Evolutionary conservation across 2,329 filamentous ascomycete genomes (phyloP), one percentile per base, ranked within the genome.

Genomic region (Emericellopsis atlantica): DNA sequence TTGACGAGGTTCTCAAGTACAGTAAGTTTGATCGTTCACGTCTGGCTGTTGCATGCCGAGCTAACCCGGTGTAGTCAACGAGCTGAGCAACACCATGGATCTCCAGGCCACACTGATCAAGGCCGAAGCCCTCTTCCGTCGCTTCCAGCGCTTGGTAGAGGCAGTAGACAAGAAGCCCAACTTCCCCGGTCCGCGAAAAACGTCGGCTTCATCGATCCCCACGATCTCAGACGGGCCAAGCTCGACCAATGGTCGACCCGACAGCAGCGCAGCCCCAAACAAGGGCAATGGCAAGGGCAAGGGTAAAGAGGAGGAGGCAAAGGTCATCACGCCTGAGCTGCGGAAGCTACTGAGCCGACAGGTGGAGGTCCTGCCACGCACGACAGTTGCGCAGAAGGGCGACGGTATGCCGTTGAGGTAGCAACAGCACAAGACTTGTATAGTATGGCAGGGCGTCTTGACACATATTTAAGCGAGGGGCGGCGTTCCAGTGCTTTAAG

Each of bases 1-100:
- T 98, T 62, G 92, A 98, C 48, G 93, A 98, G 60, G 87, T 98
- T 26, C 66, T 98, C 23, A 98, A 98, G 69, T 98, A 96, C 55
- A 73, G 85, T 90, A 74, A 43, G 81, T 67, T 23, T 23, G 32
- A 21, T 15, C 11, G 11, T 22, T 35, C 4, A 3, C 32, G 8
- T 15, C 8, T 35, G 4, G 6, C 10, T 15, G 32, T 35, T 35
- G 5, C 10, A 16, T 6, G 6, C 26, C 3, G 9, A 16, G 7
- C 51, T 56, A 41, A 57, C 43, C 18, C 10, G 32, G 10, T 6
- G 16, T 40, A 92, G 87, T 98, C 52, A 98, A 98, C 55, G 92
- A 98, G 57, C 75, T 98, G 1, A 94, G 87, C 5, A 84, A 83
- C 48, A 93, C 83, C 2, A 96, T 98, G 54, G 92, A 98, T 50